A percentile compares a stretch with the other conserved stretches of the same genome.
phyloP scores from a whole-genome alignment of 306 rosid species.

The Fragaria nilgerrensis region DNA sequence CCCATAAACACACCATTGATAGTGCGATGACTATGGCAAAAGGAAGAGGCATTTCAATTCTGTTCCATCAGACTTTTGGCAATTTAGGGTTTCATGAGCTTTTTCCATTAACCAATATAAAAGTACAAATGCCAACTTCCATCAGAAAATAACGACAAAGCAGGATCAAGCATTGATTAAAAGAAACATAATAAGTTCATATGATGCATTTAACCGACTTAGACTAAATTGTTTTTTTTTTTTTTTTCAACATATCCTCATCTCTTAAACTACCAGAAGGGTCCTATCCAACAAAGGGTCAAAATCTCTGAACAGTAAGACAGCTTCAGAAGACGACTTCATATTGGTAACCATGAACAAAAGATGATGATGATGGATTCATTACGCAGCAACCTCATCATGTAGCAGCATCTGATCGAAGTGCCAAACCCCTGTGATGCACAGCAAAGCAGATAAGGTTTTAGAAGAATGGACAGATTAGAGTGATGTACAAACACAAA shows the following conservation, averaged over 20 bases:
- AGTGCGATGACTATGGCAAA: background rate
- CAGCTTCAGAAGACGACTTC: background rate
- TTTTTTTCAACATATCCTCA: background rate
- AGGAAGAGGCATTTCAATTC: background rate
- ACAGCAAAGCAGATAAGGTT: background rate
- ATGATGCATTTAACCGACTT: background rate
- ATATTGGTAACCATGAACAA: background rate
- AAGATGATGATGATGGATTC: background rate
- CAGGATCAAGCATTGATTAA: background rate
- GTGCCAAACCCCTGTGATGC: conserved; percentile 88
- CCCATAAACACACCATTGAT: no score
- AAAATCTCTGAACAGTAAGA: conserved; percentile 1
- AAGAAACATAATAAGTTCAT: background rate
- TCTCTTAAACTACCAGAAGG: conserved; percentile 8
- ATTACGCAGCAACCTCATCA: conserved; percentile 41
- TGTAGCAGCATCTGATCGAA: conserved; percentile 78
- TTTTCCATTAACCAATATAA: background rate
- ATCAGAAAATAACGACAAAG: background rate
- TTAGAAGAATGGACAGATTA: background rate
- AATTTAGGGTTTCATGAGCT: background rate
- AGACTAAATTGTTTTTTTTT: background rate
- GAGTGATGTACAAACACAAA: background rate
- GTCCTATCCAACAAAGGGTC: background rate
- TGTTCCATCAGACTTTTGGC: background rate
- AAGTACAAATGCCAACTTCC: background rate